Conservation (phyloP, 805 yeast genomes). For the Blastobotrys americana region DNA sequence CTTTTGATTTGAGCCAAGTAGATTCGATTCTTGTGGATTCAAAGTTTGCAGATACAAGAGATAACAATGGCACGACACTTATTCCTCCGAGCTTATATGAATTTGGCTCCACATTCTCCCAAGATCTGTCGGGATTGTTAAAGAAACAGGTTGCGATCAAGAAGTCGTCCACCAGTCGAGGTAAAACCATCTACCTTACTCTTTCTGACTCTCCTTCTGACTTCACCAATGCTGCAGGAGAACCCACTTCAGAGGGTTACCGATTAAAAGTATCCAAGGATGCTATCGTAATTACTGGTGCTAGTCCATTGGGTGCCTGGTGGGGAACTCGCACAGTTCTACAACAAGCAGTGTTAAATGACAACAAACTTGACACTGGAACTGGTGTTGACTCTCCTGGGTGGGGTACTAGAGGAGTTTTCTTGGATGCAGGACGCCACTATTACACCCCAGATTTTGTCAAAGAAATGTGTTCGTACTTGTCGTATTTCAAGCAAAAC, state of each 20-base stretch:
- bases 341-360: conserved; percentile 1
- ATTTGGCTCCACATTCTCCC: conserved; percentile 21
- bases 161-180: background rate
- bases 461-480: conserved; percentile 8
- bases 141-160: background rate
- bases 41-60: conserved; percentile 1
- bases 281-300: conserved; percentile 4
- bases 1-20: background rate
- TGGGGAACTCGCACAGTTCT: conserved; percentile 7
- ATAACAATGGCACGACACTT: conserved; percentile 3
- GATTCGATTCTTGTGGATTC: background rate
- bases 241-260: conserved; percentile 5
- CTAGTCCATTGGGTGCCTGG: conserved; percentile 7
- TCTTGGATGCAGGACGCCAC: conserved; percentile 8
- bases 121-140: background rate
- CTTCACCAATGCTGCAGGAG: conserved; percentile 4
- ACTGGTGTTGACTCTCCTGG: conserved; percentile 7
- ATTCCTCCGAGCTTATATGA: conserved; percentile 17
- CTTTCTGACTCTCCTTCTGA: background rate
- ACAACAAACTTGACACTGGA: background rate
- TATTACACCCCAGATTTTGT: conserved; percentile 7
- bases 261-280: conserved; percentile 4
- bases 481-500: conserved; percentile 9
- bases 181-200: conserved; percentile 3
- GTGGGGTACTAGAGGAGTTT: conserved; percentile 5